A percentile compares a stretch with the other conserved stretches of the same genome.
Evolutionary conservation across 768 basidiomycete genomes (phyloP).

Genomic region (Leccinum obscurum): DNA sequence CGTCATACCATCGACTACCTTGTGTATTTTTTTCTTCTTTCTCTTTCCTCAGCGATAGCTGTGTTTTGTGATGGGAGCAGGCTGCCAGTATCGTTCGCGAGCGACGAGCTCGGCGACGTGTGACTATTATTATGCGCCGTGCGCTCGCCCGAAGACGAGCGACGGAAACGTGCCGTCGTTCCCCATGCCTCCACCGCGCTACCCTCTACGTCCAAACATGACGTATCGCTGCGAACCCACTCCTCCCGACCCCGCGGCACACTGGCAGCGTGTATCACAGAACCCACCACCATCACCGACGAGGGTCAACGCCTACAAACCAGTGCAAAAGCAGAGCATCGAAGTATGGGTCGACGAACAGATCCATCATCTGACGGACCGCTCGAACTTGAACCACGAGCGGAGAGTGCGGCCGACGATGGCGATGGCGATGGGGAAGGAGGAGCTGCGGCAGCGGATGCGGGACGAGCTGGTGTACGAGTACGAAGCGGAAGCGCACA

Average conservation of each 20-base stretch:
- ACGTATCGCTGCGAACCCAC: conserved; percentile 19
- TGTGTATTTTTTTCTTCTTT: background rate
- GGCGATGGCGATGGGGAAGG: conserved; percentile 24
- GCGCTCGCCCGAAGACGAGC: conserved; percentile 24
- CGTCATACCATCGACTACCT: conserved; percentile 12
- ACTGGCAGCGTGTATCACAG: conserved; percentile 32
- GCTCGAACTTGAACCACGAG: conserved; percentile 24
- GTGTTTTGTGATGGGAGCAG: conserved; percentile 28
- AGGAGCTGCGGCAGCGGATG: conserved; percentile 38
- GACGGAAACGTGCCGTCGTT: conserved; percentile 13
- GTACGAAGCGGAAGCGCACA: conserved; percentile 51
- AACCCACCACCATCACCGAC: conserved; percentile 9
- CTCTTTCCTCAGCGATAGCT: conserved; percentile 2
- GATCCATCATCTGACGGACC: conserved; percentile 38
- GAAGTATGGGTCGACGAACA: conserved; percentile 68
- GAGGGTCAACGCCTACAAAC: conserved; percentile 41
- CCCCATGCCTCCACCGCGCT: conserved; percentile 15
- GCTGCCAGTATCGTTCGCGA: conserved; percentile 31
- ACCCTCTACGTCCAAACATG: conserved; percentile 22
- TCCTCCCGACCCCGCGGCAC: conserved; percentile 12
- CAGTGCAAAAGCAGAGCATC: conserved; percentile 49
- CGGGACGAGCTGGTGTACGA: conserved; percentile 56
- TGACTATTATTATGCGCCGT: conserved; percentile 19
- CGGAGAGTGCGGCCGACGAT: conserved; percentile 16
- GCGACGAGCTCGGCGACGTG: conserved; percentile 18